Evolutionary conservation across 768 basidiomycete genomes (phyloP), one percentile per base, ranked within the genome.

Genomic region (Macrolepiota fuliginosa): DNA sequence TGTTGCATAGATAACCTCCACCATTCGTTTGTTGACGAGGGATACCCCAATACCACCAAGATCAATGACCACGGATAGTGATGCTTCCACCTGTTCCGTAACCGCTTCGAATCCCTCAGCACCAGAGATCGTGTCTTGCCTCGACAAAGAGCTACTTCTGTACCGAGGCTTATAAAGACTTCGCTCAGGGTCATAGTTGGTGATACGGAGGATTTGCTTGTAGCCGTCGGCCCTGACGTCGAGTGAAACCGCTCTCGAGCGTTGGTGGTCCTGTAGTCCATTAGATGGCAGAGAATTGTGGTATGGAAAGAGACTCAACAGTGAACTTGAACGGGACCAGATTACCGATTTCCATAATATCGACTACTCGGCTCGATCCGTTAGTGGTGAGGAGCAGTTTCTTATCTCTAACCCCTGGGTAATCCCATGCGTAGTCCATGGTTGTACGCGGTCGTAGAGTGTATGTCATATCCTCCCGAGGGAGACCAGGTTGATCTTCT

Each of bases 281-380:
- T 51, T 39, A 25, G 52, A 22, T 39, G 15, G 17, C 51, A 45
- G 32, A 60, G 39, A n/a, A 5, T 35, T 13, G 35, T 36, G 36
- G 50, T 50, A 36, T 27, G 58, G 15, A 25, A 24, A 24, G 22
- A 22, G 32, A 76, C 85, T 62, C 65, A 32, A 93, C 92, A 50
- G 78, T 77, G 70, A 96, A 92, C 71, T 85, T 92, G 81, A 96
- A 96, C 1, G 97, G 97, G 12, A 92, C 74, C 5, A 96, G 82
- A 65, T 91, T 84, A 27, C 97, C 97, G 22, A 99, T 98, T 73
- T 98, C 97, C 88, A 96, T 89, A 63, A 96, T 88, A 70, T 98
- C 96, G 54, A 98, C 78, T 22, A 80, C 72, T 29, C 92, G 83
- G 11, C 82, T 83, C 56, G 83, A 74, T 24, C 82, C 82, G 46